Evolutionary conservation across 306 rosid species (phyloP).

Genomic region (Mimosa pudica): DNA sequence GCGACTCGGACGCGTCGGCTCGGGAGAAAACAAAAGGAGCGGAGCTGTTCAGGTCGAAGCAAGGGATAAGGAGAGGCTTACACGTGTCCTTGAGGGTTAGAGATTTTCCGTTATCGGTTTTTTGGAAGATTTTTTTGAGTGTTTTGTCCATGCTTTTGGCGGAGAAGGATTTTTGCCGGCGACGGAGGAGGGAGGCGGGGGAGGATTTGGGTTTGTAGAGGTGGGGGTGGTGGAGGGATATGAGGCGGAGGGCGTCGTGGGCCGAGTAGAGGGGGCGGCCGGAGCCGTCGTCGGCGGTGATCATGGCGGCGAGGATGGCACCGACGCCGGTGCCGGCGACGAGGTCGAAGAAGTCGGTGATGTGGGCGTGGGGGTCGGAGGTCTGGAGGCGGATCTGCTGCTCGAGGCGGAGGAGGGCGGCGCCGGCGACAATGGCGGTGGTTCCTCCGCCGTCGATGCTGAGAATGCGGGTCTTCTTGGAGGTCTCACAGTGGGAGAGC

Average conservation of each 20-base stretch:
- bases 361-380: conserved; percentile 70
- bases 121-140: conserved; percentile 59
- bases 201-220: conserved; percentile 44
- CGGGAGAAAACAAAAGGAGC: conserved; percentile 96
- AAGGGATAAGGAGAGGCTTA: conserved; percentile 88
- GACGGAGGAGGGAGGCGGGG: conserved; percentile 49
- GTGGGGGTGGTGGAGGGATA: conserved; percentile 46
- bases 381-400: conserved; percentile 93
- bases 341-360: conserved; percentile 85
- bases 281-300: conserved; percentile 67
- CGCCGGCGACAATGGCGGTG: conserved; percentile 75
- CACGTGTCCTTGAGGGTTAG: conserved; percentile 87
- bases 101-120: conserved; percentile 53
- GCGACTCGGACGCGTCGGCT: conserved; percentile 78
- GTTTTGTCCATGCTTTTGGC: conserved; percentile 67
- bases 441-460: conserved; percentile 96
- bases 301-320: conserved; percentile 79
- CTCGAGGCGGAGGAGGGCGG: conserved; percentile 74
- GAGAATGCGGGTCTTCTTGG: conserved; percentile 78
- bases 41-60: conserved; percentile 91
- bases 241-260: conserved; percentile 54
- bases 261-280: conserved; percentile 81
- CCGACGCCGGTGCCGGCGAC: conserved; percentile 86
- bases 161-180: conserved; percentile 60
- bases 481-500: conserved; percentile 78